Conservation (phyloP, 805 yeast genomes). For the Nakazawaea ishiwadae region DNA sequence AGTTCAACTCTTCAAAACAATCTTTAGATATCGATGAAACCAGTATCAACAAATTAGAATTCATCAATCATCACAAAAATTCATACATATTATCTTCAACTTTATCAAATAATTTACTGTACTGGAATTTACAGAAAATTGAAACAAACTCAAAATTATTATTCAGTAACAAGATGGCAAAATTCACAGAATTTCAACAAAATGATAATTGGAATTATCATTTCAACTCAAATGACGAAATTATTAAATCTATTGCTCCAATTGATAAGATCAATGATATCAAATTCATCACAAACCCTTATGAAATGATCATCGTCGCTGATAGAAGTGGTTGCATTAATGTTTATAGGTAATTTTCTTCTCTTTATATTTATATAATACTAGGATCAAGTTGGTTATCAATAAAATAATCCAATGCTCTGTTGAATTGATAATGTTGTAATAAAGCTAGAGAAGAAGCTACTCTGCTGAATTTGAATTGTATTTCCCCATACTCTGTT, state of each 20-base stretch:
- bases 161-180: slow-evolving; percentile 3
- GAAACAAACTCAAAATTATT: slow-evolving; percentile 26
- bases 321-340: slow-evolving; percentile 66
- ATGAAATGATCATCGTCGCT: slow-evolving; percentile 56
- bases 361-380: too few species aligned
- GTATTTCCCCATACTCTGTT: slow-evolving; percentile 13
- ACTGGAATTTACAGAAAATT: slow-evolving; percentile 35
- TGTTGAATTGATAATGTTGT: slow-evolving; percentile 21
- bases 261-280: slow-evolving; percentile 48
- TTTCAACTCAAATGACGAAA: slow-evolving; percentile 9
- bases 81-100: slow-evolving; percentile 14
- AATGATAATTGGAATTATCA: slow-evolving; percentile 27
- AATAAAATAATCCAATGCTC: slow-evolving; percentile 27
- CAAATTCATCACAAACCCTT: slow-evolving; percentile 42
- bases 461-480: slow-evolving; percentile 11
- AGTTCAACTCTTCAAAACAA: slow-evolving; percentile 43
- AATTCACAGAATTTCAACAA: slow-evolving; percentile 28
- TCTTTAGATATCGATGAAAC: slow-evolving; percentile 17
- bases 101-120: slow-evolving; percentile 18
- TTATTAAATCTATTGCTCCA: slow-evolving; percentile 30
- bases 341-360: slow-evolving; percentile 48
- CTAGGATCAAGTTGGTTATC: slow-evolving; percentile 27
- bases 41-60: slow-evolving; percentile 7
- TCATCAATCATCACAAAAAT: slow-evolving; percentile 15
- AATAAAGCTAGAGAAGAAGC: slow-evolving; percentile 22